Evolutionary conservation across 495 filamentous ascomycete species (phyloP).

Genomic region (Penicillium parvum): DNA sequence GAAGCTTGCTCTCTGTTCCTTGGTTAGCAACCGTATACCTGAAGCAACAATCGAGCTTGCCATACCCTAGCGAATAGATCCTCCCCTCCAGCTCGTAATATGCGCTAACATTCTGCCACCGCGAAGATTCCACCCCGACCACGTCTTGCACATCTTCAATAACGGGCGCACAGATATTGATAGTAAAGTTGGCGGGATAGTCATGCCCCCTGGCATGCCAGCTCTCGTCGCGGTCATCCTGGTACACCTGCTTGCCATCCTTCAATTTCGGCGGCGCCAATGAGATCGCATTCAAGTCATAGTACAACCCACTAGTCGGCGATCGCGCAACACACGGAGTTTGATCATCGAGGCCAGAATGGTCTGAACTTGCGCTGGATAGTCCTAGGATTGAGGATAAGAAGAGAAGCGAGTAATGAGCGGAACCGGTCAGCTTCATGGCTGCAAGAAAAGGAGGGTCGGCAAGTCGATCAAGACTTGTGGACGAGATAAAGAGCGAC

Average conservation of each 20-base stretch:
- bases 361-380: conserved; percentile 23
- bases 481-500: conserved; percentile 8
- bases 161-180: conserved; percentile 90
- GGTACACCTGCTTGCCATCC: conserved; percentile 53
- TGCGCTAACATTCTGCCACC: conserved; percentile 84
- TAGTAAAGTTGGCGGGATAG: conserved; percentile 83
- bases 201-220: conserved; percentile 83
- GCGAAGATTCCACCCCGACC: conserved; percentile 56
- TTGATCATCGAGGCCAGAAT: conserved; percentile 25
- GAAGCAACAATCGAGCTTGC: conserved; percentile 3
- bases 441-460: background rate
- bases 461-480: background rate
- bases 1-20: conserved; percentile 60
- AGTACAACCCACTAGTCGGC: conserved; percentile 71
- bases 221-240: conserved; percentile 62
- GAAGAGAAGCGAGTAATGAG: conserved; percentile 18
- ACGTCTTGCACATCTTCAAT: conserved; percentile 71
- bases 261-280: conserved; percentile 48
- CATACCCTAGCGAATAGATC: conserved; percentile 80
- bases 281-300: conserved; percentile 77
- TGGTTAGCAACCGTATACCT: conserved; percentile 6
- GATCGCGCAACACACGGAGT: conserved; percentile 76
- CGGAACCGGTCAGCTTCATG: conserved; percentile 22
- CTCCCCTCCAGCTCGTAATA: conserved; percentile 72
- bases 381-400: conserved; percentile 17